Evolutionary conservation across 2,329 filamentous ascomycete species (phyloP).

Genomic region (Diaporthe sp.): DNA sequence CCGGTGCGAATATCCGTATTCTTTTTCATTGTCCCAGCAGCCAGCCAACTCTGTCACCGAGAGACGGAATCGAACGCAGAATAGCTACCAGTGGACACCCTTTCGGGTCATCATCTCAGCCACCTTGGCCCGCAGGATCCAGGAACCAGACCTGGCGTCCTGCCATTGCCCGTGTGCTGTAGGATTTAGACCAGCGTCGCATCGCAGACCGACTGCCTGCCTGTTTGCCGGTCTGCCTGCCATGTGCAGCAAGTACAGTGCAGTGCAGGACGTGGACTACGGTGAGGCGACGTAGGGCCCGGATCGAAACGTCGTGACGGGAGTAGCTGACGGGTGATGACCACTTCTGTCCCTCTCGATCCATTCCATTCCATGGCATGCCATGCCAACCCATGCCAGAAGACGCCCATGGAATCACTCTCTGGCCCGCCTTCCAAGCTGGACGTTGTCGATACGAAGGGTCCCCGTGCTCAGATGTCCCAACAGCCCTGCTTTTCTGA

Average conservation of each 20-base stretch:
- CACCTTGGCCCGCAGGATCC: constrained; percentile 16
- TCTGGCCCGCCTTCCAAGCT: not conserved
- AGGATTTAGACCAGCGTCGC: constrained; percentile 18
- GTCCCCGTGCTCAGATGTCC: constrained; percentile 3
- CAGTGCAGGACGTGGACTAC: not conserved
- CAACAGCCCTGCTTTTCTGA: constrained; percentile 28
- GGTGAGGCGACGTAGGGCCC: constrained; percentile 1
- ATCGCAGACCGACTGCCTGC: not conserved
- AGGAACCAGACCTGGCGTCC: constrained; percentile 14
- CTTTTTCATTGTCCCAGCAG: constrained; percentile 1
- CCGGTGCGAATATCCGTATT: no score
- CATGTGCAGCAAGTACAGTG: not conserved
- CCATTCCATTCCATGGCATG: constrained; percentile 10
- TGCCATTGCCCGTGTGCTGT: constrained; percentile 22
- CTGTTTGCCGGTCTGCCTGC: not conserved
- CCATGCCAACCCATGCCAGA: constrained; percentile 15
- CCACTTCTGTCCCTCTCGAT: not conserved
- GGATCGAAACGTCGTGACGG: constrained; percentile 1
- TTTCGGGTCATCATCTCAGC: constrained; percentile 13
- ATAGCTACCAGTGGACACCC: constrained; percentile 1
- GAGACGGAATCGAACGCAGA: constrained; percentile 8
- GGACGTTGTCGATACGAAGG: constrained; percentile 16
- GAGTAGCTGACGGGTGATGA: not conserved
- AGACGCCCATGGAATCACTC: not conserved
- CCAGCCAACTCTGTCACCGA: constrained; percentile 9